Evolutionary conservation across 2,329 filamentous ascomycete species (phyloP), one percentile per base, ranked within the genome.

Genomic region (Didymella segeticola): DNA sequence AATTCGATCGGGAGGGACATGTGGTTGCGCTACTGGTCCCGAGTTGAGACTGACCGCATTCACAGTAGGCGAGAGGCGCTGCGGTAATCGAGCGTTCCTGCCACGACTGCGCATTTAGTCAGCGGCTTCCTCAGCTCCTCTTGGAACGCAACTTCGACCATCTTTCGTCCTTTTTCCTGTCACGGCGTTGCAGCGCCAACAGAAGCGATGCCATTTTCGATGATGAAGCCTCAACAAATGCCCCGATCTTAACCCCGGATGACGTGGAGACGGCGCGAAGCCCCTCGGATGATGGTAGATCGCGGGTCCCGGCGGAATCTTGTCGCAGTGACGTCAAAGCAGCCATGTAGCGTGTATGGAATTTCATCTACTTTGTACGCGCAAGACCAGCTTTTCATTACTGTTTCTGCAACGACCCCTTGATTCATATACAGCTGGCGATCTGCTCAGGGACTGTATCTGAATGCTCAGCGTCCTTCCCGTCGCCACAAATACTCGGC

Each of bases 361-460:
- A 56, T 47, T 50, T 51, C 36, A 48, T 47, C 51, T 47, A n/a
- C n/a, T n/a, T n/a, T n/a, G n/a, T n/a, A 47, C 52, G 31, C 47
- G 51, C 45, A 39, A 30, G 33, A 48, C 43, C 45, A 29, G 26
- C 34, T 39, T 43, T 49, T 54, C 15, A 37, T 54, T n/a, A n/a
- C n/a, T 46, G 45, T 26, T 45, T 49, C 41, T 46, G 41, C 45
- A 41, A 45, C 51, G 27, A 20, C 39, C 27, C n/a, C 19, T 54
- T 43, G 39, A 41, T 46, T 41, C 41, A 43, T 30, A 42, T 47
- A 46, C 34, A 27, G 25, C 14, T 3, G 43, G 26, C 26, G 33
- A 49, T 42, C 51, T 37, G 45, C 38, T n/a, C 51, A 38, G 41
- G 45, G 45, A 42, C 34, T 42, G 37, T 26, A 19, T n/a, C 43